Base-by-base conservation (phyloP, 495 filamentous ascomycete genomes). In the Haplographium delicatum region DNA sequence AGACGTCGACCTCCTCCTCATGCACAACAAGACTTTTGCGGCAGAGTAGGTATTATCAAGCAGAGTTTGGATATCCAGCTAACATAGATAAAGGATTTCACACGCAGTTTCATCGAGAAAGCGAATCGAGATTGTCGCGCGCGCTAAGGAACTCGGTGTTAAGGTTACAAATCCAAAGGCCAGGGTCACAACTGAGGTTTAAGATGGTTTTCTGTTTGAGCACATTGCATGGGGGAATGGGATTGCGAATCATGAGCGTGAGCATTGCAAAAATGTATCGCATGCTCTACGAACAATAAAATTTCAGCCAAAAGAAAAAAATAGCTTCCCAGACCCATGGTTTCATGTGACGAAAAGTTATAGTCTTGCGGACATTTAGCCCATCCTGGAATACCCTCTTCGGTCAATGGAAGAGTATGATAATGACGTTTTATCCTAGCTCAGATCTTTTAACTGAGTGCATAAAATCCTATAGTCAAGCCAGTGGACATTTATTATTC, bases 101-200 rank as follows among this genome's bases (percentile, higher is more conserved):
- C 87, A 91, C 79, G 86, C 86, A 65, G 93, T 98, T 71, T 97
- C 94, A 43, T 95, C 93, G 64, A 81, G 91, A 76, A 98, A 98
- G 87, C 82, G 93, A 70, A 84, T 98, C 69, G 89, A 96, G 60
- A 97, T 98, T 73, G 76, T 98, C 67, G 80, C 88, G 54, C 83
- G 89, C 70, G 93, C 93, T 64, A 97, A 96, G 86, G 84, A 95
- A 72, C 76, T 98, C 68, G 86, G 87, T 62, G 93, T 98, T 67
- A 98, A 98, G 85, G 90, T 98, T 69, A 98, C 93, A 70, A 98
- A 98, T 78, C 73, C 89, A 70, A 96, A 95, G 85, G 94, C 91
- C 65, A 90, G 88, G 78, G 88, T 98, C 68, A 94, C 91, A 59
- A 93, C 88, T 60, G 94, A 97, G 81, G 84, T 91, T 65, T 97